Conservation (phyloP, 306 rosid genomes). For the Benincasa hispida region DNA sequence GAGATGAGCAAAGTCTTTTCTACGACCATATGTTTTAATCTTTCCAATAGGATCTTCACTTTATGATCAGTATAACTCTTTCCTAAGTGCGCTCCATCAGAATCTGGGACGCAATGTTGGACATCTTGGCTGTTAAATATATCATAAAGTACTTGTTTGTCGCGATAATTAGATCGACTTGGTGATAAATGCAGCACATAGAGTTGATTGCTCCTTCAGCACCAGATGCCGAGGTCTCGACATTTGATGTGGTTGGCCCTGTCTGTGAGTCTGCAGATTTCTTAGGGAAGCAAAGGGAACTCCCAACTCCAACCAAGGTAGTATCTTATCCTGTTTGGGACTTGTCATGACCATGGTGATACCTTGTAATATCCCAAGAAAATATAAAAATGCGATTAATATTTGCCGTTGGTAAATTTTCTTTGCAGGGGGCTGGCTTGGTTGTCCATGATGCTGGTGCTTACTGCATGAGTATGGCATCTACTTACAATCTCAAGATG, state of each 20-base stretch:
- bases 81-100: neutral
- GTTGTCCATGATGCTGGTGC: slow-evolving; percentile 99
- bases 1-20: neutral
- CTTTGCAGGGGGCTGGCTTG: slow-evolving; percentile 76
- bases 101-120: neutral
- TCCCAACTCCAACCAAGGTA: slow-evolving; percentile 40
- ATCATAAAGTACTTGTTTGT: neutral
- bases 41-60: neutral
- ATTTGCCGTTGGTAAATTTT: neutral
- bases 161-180: neutral
- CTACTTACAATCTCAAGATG: slow-evolving; percentile 95
- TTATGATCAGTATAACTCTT: neutral
- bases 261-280: slow-evolving; percentile 61
- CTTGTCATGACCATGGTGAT: neutral
- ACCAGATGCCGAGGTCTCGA: slow-evolving; percentile 23
- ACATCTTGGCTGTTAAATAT: neutral
- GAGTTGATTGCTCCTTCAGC: slow-evolving; percentile 81
- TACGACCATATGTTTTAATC: neutral
- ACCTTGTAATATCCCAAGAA: neutral
- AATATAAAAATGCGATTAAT: neutral
- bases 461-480: slow-evolving; percentile 98
- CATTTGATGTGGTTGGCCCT: slow-evolving; percentile 55
- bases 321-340: neutral
- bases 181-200: slow-evolving; percentile 55
- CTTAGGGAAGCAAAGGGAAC: slow-evolving; percentile 41